A percentile compares a stretch with the other conserved stretches of the same genome.
phyloP scores from a whole-genome alignment of 2,329 filamentous ascomycete genomes.

The Emericellopsis atlantica region DNA sequence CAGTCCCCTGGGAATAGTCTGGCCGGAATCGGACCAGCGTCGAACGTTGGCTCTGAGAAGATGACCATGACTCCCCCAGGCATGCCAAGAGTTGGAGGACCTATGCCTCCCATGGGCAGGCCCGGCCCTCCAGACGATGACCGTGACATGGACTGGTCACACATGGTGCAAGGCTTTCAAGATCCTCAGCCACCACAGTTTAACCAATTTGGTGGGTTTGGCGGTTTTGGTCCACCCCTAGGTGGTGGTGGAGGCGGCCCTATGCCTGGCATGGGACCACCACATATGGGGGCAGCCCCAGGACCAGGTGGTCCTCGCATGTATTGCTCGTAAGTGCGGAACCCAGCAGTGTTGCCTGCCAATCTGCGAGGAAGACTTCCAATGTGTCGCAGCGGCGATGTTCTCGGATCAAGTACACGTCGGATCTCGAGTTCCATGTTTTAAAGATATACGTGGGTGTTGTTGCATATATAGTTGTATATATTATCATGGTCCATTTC shows the following conservation, averaged over 20 bases:
- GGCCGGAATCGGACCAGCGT: background rate
- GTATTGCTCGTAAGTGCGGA: constrained; percentile 10
- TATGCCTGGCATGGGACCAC: constrained; percentile 7
- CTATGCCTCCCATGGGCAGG: constrained; percentile 1
- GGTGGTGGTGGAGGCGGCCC: background rate
- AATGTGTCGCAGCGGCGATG: background rate
- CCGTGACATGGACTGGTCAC: constrained; percentile 34
- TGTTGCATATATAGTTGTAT: no score
- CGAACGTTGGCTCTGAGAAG: constrained; percentile 9
- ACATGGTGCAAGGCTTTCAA: constrained; percentile 29
- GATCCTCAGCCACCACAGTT: constrained; percentile 7
- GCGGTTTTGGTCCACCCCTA: constrained; percentile 9
- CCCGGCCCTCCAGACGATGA: constrained; percentile 10
- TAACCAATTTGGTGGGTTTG: constrained; percentile 15
- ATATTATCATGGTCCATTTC: no score
- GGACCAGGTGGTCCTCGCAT: constrained; percentile 11
- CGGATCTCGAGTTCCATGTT: background rate
- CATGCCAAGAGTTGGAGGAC: constrained; percentile 5
- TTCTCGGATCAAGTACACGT: background rate
- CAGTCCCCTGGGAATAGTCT: constrained; percentile 1
- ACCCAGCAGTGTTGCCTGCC: no score
- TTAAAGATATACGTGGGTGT: no score
- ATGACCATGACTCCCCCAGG: constrained; percentile 17
- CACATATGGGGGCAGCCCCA: background rate
- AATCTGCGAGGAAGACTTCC: no score